Evolutionary conservation across 352 stramenopile genomes (phyloP), one percentile per base, ranked within the genome.

Genomic region (Pythium brachiatum): DNA sequence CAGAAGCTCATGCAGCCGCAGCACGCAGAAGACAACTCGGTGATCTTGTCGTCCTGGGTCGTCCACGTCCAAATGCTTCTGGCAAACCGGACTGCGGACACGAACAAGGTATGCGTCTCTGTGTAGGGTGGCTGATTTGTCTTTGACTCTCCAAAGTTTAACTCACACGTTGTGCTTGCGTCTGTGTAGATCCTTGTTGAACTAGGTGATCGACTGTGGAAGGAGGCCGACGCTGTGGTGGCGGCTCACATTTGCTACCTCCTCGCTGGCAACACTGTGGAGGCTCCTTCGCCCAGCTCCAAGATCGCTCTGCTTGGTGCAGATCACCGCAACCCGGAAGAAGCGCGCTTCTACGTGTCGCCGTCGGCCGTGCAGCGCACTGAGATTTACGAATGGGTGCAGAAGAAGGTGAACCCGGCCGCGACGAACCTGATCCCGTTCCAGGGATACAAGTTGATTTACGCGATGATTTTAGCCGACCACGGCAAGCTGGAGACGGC

Each of bases 371-470:
- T 96, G 25, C 88, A 96, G 57, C 80, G 84, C 26, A 96, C 88
- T 2, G 88, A 96, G 67, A 76, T 96, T 15, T 92, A 92, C 48
- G 88, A 96, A 48, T 94, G 82, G 81, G 68, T 88, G 2, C 86
- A 91, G 21, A 90, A 88, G 64, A 75, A 76, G 18, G 68, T 82
- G 15, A 82, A 79, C 58, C 72, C 68, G 18, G 72, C 66, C 8
- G 62, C 70, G 20, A 84, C 78, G 21, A 75, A 80, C 53, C 82
- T 92, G 76, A 87, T 96, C 52, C 80, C 88, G 25, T 94, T 95
- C 68, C 88, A 96, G 61, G 88, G 86, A 21, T 96, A 95, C 74
- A 96, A 96, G 63, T 70, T 95, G 32, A 94, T 96, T 56, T 90
- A 96, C 57, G 82, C 88, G 23, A 93, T 94, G 82, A 70, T 92